These are phyloP conservation scores for Aspergillus funiculosus DNA, from an alignment of 495 filamentous ascomycete species.

Conservation along the genomic window DNA sequence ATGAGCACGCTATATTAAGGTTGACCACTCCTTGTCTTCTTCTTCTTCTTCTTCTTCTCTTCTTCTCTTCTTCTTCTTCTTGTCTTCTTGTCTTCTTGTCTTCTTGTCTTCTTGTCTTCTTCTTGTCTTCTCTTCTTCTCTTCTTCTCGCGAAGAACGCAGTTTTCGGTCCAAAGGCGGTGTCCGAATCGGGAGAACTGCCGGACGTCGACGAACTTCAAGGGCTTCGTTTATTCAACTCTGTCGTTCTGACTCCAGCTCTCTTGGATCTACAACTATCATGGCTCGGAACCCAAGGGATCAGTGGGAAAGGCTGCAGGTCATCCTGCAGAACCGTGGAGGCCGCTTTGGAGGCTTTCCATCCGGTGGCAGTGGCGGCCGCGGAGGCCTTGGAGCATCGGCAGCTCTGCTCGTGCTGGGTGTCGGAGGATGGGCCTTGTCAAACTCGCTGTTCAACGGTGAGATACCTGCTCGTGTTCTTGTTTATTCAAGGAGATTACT, in stretches of 20 bases:
- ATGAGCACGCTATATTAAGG: too few relatives aligned
- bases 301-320: constrained; percentile 59
- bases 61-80: too few relatives aligned
- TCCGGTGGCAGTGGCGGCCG: constrained; percentile 47
- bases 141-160: too few relatives aligned
- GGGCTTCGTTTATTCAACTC: constrained; percentile 12
- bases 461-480: constrained; percentile 2
- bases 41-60: too few relatives aligned
- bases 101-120: too few relatives aligned
- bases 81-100: too few relatives aligned
- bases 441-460: constrained; percentile 92
- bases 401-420: constrained; percentile 55
- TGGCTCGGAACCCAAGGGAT: constrained; percentile 57
- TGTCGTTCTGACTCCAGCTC: constrained; percentile 15
- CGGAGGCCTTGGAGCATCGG: constrained; percentile 38
- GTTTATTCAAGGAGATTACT: background rate
- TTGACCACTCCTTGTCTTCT: too few relatives aligned
- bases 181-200: constrained; percentile 20
- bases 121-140: too few relatives aligned
- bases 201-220: constrained; percentile 18
- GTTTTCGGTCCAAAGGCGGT: constrained; percentile 20
- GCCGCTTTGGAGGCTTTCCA: constrained; percentile 36
- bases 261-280: constrained; percentile 28
- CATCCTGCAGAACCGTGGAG: constrained; percentile 51
- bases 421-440: constrained; percentile 61